Base-by-base conservation (phyloP, 805 yeast genomes). In the Candida ponderosae region DNA sequence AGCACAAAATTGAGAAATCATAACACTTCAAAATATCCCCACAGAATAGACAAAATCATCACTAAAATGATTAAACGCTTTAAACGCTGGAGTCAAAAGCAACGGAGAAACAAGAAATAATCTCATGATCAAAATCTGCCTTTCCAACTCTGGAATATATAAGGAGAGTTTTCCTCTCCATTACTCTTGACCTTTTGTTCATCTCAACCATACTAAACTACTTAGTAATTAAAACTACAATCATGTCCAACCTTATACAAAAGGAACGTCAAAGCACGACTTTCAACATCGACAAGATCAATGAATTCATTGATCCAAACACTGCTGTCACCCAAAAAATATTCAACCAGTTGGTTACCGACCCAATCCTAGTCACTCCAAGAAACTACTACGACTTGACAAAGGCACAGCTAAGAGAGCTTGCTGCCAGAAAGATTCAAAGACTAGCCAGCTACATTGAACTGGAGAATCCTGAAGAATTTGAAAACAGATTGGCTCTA, bases 381-480 rank as follows among this genome's bases (percentile, higher is more conserved):
- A 62, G 76, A 5, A 53, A 63, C 27, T 74, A 72, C 55, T 82
- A 80, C 52, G 87, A 81, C 43, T 53, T 66, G 44, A 62, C 68
- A 29, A 79, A 76, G 52, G 62, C 54, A 1, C 63, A 77, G 50
- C 76, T 78, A 52, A 69, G 90, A 44, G 79, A 70, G 46, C 49
- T 66, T 26, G 74, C 84, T 2, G 84, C 79, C 7, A 49, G 57
- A 29, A 81, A 77, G 54, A 80, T 82, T 43, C 73, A 70, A 38
- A 68, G 85, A 45, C 54, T 82, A 48, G 62, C 85, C 6, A 60
- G 66, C 29, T 82, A 79, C 54, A 68, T 80, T 58, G 90, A 65
- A 44, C 52, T 57, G 32, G 70, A 53, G 27, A 57, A 57, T 36
- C 40, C 50, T 15, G 47, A 51, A 9, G 54, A 57, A 14, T 79